Evolutionary conservation across 108 stramenopile species (phyloP).

Genomic region (Poteriospumella lacustris): DNA sequence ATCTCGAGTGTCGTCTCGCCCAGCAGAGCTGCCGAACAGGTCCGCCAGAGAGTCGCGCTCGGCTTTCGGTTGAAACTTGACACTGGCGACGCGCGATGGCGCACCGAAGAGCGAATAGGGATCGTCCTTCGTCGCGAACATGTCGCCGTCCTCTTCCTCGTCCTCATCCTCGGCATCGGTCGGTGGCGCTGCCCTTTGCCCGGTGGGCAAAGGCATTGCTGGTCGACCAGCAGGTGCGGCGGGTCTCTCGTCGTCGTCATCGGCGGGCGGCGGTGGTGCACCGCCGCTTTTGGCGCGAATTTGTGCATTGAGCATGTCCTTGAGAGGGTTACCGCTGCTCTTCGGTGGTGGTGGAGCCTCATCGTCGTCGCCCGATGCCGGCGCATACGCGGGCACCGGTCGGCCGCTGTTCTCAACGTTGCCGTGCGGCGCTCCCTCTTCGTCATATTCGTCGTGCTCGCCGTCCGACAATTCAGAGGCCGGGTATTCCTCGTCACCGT

Average conservation of each 20-base stretch:
- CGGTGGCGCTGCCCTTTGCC: background rate
- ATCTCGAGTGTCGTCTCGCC: background rate
- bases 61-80: too few species aligned
- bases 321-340: background rate
- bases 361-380: background rate
- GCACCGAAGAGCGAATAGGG: slow-evolving; percentile 22
- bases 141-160: slow-evolving; percentile 16
- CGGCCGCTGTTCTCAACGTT: background rate
- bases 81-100: background rate
- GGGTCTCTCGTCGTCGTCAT: background rate
- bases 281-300: background rate
- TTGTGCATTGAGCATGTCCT: slow-evolving; percentile 7
- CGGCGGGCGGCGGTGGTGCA: background rate
- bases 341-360: slow-evolving; percentile 5
- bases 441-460: background rate
- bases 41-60: background rate
- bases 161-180: slow-evolving; percentile 10
- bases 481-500: background rate
- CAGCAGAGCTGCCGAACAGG: slow-evolving; percentile 5
- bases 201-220: background rate
- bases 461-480: background rate
- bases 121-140: slow-evolving; percentile 13
- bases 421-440: too few species aligned
- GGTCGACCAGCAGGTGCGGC: too few species aligned
- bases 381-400: background rate